Evolutionary conservation across 2,329 filamentous ascomycete species (phyloP).

Genomic region (Neonectria magnoliae): DNA sequence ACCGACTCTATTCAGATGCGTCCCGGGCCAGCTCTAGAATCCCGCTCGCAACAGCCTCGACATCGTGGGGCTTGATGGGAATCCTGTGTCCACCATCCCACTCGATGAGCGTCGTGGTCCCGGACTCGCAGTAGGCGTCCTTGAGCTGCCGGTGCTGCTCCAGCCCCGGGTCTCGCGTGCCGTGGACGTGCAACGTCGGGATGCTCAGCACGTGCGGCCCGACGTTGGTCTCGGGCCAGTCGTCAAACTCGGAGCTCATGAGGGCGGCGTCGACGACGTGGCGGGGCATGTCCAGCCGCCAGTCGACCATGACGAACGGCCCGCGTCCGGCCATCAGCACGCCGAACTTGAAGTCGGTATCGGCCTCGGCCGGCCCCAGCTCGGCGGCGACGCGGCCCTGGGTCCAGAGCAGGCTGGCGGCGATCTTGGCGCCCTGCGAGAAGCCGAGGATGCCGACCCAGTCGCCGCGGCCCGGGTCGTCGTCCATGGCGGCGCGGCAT

Average conservation of each 20-base stretch:
- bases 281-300: slow-evolving; percentile 64
- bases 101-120: slow-evolving; percentile 67
- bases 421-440: slow-evolving; percentile 72
- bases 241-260: slow-evolving; percentile 37
- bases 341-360: slow-evolving; percentile 47
- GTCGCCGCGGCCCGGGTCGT: slow-evolving; percentile 63
- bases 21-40: slow-evolving; percentile 41
- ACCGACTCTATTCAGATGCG: slow-evolving; percentile 1
- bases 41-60: slow-evolving; percentile 53
- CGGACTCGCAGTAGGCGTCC: slow-evolving; percentile 67
- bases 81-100: slow-evolving; percentile 80
- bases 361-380: slow-evolving; percentile 38
- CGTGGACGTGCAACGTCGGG: slow-evolving; percentile 52
- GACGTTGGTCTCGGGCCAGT: slow-evolving; percentile 60
- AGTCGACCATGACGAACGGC: slow-evolving; percentile 46
- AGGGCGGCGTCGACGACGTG: slow-evolving; percentile 40
- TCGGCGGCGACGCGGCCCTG: slow-evolving; percentile 66
- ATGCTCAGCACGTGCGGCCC: slow-evolving; percentile 45
- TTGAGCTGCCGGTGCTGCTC: slow-evolving; percentile 60
- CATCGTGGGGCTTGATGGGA: slow-evolving; percentile 74
- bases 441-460: slow-evolving; percentile 73
- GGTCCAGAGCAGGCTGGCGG: slow-evolving; percentile 66
- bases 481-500: slow-evolving; percentile 59
- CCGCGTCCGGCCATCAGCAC: slow-evolving; percentile 49
- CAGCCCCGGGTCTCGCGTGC: slow-evolving; percentile 70